Base-by-base conservation (phyloP, 805 yeast genomes). In the Sugiyamaella valdiviana region DNA sequence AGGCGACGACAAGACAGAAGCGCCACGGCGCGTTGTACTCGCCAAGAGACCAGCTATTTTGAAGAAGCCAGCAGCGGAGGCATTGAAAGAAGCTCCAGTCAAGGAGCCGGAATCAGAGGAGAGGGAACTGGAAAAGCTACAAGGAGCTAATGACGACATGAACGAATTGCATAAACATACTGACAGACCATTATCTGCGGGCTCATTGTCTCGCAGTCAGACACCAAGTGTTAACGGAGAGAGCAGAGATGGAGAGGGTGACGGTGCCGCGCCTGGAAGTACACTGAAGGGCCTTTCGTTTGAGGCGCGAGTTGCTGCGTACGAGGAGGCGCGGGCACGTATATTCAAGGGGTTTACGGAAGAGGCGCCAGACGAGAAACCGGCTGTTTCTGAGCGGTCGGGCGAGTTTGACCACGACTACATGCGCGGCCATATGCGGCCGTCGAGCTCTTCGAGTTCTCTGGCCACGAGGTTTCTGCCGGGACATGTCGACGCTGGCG, bases 271-370 rank as follows among this genome's bases (percentile, higher is more conserved):
- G 15, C 50, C 19, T 19, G 36, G 32, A 7, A 15, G 36, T 7
- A n/a, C 49, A 6, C 51, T 52, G 7, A 44, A 40, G 41, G 51
- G 58, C 12, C 39, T 43, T 19, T 48, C 54, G 9, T 49, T 62
- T 6, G 70, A 58, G 24, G 72, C 64, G 36, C 51, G 72, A 42
- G 69, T 68, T 40, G 74, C 70, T 12, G 60, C 68, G 26, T 72
- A 72, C 51, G 62, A 60, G 51, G 66, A 66, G 51, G 66, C 71
- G 9, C 57, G 75, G 26, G 70, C 66, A 22, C 58, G 71, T 40
- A 72, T 72, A 19, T 71, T 72, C 51, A 50, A 61, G 43, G 64
- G 58, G 36, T 58, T 56, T 36, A 38, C 17, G 3, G 49, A 51
- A 17, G 26, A 14, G 12, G 36, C 10, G 4, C 15, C 21, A 12